Evolutionary conservation across 1,284 basidiomycete species (phyloP), one percentile per base, ranked within the genome.

Genomic region (Trametes hirsuta): DNA sequence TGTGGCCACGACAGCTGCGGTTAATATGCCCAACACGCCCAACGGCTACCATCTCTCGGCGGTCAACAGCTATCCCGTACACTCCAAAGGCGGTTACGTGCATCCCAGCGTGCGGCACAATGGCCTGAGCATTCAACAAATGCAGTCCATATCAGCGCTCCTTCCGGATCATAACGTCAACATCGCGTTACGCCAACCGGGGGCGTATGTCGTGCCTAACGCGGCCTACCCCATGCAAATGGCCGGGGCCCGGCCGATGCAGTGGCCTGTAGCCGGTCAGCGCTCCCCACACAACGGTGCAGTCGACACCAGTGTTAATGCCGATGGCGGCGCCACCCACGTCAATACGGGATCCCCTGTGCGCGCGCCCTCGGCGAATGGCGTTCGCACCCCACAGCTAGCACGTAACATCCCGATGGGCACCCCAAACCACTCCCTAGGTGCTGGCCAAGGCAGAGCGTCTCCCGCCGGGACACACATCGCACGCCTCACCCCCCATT

Each of bases 301-400:
- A 10, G 67, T 68, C 39, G 77, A 77, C 36, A 57, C 44, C 4
- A 24, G 53, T 15, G 74, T 66, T 53, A 59, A 54, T 4, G 57
- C 74, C 35, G 75, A 76, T 50, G 71, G 57, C 12, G 21, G 48
- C 10, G 63, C 75, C 59, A 72, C 73, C 14, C 74, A 78, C 4
- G 80, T 45, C 72, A 68, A 49, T 55, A 69, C 56, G 64, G 65
- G 53, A 42, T 59, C 72, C 1, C 78, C 76, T n/a, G 73, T 74
- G 14, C 82, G 84, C 15, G 79, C 79, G 14, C 82, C 83, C 1
- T 86, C 84, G 0, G 79, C 81, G n/a, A 85, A 83, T 65, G 83
- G 85, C 6, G 77, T 63, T 40, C 71, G 69, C 44, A 52, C 64
- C 1, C 61, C 65, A 1, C 65, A 76, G 25, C 77, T 82, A 36